These are phyloP conservation scores for Apophysomyces trapeziformis DNA, from an alignment of 371 early-diverging fungal species.

Conservation along the genomic window DNA sequence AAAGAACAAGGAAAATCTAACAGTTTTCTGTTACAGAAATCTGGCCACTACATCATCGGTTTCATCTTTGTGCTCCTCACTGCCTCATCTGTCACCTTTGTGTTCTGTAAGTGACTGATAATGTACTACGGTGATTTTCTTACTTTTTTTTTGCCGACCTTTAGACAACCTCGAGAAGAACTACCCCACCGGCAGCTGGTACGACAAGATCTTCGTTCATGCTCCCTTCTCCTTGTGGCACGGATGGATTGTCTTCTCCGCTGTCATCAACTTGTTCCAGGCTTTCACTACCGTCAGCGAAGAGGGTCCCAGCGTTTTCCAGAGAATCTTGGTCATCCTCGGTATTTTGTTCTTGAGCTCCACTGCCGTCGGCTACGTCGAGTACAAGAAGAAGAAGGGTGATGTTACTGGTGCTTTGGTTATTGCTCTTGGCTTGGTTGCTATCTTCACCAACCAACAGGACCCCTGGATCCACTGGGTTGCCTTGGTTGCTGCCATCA, in stretches of 20 bases:
- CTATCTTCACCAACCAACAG: slow-evolving; percentile 42
- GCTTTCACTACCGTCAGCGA: slow-evolving; percentile 51
- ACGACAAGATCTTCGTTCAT: slow-evolving; percentile 64
- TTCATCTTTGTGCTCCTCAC: slow-evolving; percentile 52
- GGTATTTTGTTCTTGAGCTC: slow-evolving; percentile 59
- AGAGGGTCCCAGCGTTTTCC: slow-evolving; percentile 48
- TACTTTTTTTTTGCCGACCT: slow-evolving; percentile 4
- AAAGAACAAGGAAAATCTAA: not conserved
- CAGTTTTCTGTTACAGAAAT: slow-evolving; percentile 18
- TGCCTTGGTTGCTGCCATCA: slow-evolving; percentile 46
- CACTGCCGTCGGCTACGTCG: slow-evolving; percentile 68
- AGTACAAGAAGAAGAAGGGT: slow-evolving; percentile 60
- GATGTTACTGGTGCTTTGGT: slow-evolving; percentile 66
- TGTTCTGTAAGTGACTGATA: slow-evolving; percentile 51
- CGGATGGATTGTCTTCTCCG: slow-evolving; percentile 66
- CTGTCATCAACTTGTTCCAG: slow-evolving; percentile 62
- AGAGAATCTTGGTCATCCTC: slow-evolving; percentile 52
- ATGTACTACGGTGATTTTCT: slow-evolving; percentile 10
- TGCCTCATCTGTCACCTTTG: slow-evolving; percentile 55
- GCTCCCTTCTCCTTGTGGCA: slow-evolving; percentile 76
- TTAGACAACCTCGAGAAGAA: slow-evolving; percentile 55
- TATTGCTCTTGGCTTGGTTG: slow-evolving; percentile 56
- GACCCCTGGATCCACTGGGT: slow-evolving; percentile 34
- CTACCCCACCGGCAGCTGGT: slow-evolving; percentile 43
- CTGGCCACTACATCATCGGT: slow-evolving; percentile 36